phyloP scores from a whole-genome alignment of 2,329 filamentous ascomycete genomes.

The Plenodomus lindquistii region DNA sequence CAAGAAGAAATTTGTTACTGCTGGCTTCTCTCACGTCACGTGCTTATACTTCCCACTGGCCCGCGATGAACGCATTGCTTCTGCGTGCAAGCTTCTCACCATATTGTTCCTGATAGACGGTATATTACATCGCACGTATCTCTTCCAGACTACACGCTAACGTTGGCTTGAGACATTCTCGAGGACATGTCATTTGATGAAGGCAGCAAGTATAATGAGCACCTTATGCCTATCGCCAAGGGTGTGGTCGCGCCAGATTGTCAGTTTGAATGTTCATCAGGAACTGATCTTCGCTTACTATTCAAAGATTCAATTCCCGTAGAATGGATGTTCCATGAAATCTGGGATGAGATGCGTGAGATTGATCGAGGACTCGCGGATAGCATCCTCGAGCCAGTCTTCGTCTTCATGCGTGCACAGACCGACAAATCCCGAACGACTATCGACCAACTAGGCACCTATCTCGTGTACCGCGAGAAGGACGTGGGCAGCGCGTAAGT shows the following conservation, averaged over 20 bases:
- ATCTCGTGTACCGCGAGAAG: constrained; percentile 46
- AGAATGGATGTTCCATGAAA: constrained; percentile 46
- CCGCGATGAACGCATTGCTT: constrained; percentile 43
- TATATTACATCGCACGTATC: constrained; percentile 13
- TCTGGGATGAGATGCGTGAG: constrained; percentile 48
- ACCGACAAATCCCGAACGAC: constrained; percentile 26
- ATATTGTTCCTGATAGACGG: constrained; percentile 52
- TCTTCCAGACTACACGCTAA: neutral
- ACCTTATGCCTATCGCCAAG: constrained; percentile 42
- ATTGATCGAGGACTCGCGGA: constrained; percentile 44
- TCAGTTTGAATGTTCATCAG: too few species aligned
- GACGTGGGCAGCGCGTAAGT: constrained; percentile 50
- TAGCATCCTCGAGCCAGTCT: constrained; percentile 44
- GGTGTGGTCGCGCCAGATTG: constrained; percentile 40
- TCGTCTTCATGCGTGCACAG: constrained; percentile 50
- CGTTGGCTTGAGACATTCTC: constrained; percentile 25
- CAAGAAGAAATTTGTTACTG: constrained; percentile 38
- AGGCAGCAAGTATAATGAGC: constrained; percentile 45
- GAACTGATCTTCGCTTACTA: too few species aligned
- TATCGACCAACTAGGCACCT: constrained; percentile 34
- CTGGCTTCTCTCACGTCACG: constrained; percentile 43
- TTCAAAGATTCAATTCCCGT: constrained; percentile 35
- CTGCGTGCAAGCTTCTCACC: constrained; percentile 46
- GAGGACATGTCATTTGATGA: constrained; percentile 49
- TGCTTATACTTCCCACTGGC: constrained; percentile 48